Evolutionary conservation across 345 rosid species (phyloP).

Genomic region (Hypericum androsaemum): DNA sequence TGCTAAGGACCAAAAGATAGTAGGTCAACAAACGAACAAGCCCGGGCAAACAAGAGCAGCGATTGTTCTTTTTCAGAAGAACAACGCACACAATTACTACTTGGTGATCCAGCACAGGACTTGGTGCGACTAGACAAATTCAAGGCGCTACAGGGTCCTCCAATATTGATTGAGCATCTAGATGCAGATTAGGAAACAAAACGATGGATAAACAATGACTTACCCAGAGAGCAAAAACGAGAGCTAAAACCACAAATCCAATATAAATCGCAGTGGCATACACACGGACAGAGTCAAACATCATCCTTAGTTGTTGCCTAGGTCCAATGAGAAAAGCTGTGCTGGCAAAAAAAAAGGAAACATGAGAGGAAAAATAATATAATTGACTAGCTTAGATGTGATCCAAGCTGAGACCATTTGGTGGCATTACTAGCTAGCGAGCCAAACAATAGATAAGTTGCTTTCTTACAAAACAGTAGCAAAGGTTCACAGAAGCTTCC

Average conservation of each 20-base stretch:
- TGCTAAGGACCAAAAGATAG: no score
- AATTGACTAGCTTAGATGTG: not conserved
- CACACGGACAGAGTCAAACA: slow-evolving; percentile 68
- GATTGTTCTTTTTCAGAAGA: no score
- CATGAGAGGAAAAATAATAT: slow-evolving; percentile 1
- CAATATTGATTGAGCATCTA: not conserved
- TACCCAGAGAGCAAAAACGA: slow-evolving; percentile 85
- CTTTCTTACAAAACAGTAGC: no score
- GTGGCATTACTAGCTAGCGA: no score
- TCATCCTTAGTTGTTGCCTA: slow-evolving; percentile 67
- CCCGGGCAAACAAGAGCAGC: no score
- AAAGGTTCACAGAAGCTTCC: no score
- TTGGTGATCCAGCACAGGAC: no score
- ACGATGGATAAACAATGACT: slow-evolving; percentile 14
- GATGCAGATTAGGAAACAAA: not conserved
- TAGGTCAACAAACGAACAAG: no score
- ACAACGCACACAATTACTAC: no score
- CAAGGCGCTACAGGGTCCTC: no score
- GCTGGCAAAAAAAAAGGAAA: slow-evolving; percentile 50
- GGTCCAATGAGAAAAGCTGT: slow-evolving; percentile 90
- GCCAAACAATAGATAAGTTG: no score
- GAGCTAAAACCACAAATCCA: slow-evolving; percentile 64
- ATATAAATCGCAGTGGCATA: slow-evolving; percentile 67
- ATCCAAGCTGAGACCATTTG: not conserved
- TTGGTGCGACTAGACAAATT: no score